Evolutionary conservation across 495 filamentous ascomycete species (phyloP).

Genomic region (Lineolata rhizophorae): DNA sequence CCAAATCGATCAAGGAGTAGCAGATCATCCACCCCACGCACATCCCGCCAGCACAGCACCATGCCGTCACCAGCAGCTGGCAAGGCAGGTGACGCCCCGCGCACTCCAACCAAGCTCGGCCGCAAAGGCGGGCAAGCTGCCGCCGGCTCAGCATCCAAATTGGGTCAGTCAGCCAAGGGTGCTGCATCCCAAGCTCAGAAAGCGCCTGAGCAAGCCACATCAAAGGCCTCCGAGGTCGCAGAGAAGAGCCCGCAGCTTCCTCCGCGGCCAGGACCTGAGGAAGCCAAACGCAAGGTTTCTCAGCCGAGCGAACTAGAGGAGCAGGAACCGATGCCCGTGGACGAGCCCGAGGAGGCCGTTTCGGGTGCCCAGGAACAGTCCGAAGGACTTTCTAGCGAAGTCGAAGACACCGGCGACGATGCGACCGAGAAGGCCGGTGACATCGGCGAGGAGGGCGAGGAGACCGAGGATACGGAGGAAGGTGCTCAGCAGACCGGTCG

Average conservation of each 20-base stretch:
- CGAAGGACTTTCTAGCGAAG: slow-evolving; percentile 18
- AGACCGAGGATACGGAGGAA: slow-evolving; percentile 7
- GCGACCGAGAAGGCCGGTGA: slow-evolving; percentile 12
- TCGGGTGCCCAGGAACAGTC: slow-evolving; percentile 9
- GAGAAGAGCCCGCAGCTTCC: slow-evolving; percentile 6
- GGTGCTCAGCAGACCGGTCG: slow-evolving; percentile 6
- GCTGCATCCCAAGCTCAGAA: slow-evolving; percentile 13
- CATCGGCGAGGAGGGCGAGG: slow-evolving; percentile 6
- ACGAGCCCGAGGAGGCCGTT: slow-evolving; percentile 15
- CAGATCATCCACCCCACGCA: slow-evolving; percentile 15
- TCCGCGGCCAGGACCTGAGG: slow-evolving; percentile 4
- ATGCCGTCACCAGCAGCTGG: slow-evolving; percentile 27
- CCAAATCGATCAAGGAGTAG: slow-evolving; percentile 12
- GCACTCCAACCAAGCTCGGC: slow-evolving; percentile 26
- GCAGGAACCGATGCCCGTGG: slow-evolving; percentile 17
- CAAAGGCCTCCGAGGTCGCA: slow-evolving; percentile 12
- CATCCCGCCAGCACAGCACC: slow-evolving; percentile 13
- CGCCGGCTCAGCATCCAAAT: slow-evolving; percentile 6
- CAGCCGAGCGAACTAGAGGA: slow-evolving; percentile 10
- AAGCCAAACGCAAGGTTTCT: slow-evolving; percentile 1
- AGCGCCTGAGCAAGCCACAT: slow-evolving; percentile 13
- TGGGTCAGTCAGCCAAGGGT: slow-evolving; percentile 7
- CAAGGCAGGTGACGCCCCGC: slow-evolving; percentile 19
- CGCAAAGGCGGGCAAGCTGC: slow-evolving; percentile 16
- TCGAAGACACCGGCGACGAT: slow-evolving; percentile 12